phyloP scores from a whole-genome alignment of 768 basidiomycete species.

The Termitomyces sp. region DNA sequence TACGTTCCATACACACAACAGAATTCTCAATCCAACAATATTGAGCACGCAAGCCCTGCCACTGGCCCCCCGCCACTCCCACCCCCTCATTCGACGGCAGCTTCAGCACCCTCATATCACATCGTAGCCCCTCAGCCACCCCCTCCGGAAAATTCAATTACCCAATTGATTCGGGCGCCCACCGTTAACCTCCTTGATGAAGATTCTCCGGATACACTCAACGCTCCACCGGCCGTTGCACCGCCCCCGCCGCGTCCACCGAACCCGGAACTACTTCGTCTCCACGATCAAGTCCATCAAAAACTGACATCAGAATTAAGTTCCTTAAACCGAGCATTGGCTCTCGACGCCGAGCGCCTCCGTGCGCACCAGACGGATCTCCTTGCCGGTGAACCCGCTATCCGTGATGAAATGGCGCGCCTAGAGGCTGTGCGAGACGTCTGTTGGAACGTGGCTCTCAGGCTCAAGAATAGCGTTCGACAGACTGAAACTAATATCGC shows the following conservation, averaged over 20 bases:
- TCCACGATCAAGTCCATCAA: conserved; percentile 73
- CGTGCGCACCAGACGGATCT: conserved; percentile 82
- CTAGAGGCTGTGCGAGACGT: conserved; percentile 91
- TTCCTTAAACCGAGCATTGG: conserved; percentile 60
- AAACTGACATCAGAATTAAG: conserved; percentile 69
- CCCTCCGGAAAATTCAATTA: conserved; percentile 15
- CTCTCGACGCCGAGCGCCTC: conserved; percentile 66
- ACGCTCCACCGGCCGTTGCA: conserved; percentile 15
- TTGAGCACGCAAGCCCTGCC: conserved; percentile 11
- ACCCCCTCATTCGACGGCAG: conserved; percentile 15
- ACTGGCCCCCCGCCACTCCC: conserved; percentile 12
- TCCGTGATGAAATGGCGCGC: conserved; percentile 93
- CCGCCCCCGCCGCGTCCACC: conserved; percentile 75
- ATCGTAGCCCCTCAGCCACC: conserved; percentile 4
- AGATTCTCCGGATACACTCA: conserved; percentile 35
- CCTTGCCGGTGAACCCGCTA: conserved; percentile 85
- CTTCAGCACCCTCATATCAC: conserved; percentile 15
- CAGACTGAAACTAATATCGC: conserved; percentile 69
- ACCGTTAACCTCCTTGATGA: conserved; percentile 62
- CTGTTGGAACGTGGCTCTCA: conserved; percentile 70
- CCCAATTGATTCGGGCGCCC: conserved; percentile 23
- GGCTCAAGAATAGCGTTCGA: conserved; percentile 57
- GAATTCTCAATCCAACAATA: neutral
- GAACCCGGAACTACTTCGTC: conserved; percentile 81
- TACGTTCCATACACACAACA: neutral